Evolutionary conservation across 257 asterid genomes (phyloP).

Genomic region (Mentha longifolia): DNA sequence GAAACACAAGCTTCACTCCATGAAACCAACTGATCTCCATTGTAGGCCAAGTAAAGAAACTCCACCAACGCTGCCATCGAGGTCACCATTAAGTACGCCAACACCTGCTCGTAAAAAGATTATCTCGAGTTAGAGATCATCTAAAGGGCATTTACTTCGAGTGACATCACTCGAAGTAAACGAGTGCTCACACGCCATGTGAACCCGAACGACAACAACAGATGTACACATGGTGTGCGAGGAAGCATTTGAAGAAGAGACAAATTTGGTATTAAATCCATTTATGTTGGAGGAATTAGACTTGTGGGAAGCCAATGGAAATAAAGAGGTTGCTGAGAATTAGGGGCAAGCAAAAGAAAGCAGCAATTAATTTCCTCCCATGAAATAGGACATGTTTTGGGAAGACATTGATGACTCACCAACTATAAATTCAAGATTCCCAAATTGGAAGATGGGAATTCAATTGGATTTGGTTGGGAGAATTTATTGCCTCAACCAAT

Average conservation of each 20-base stretch:
- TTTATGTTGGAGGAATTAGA: too few relatives aligned
- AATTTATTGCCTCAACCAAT: conserved; percentile 45
- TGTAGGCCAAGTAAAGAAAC: conserved; percentile 66
- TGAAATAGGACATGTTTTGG: conserved; percentile 31
- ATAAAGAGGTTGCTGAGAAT: not conserved
- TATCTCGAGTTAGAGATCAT: too few relatives aligned
- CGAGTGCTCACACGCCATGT: too few relatives aligned
- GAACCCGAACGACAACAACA: too few relatives aligned
- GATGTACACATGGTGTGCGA: too few relatives aligned
- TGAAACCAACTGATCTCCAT: conserved; percentile 72
- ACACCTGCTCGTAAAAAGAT: conserved; percentile 43
- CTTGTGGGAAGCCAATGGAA: not conserved
- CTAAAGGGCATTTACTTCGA: too few relatives aligned
- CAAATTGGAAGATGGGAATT: conserved; percentile 16
- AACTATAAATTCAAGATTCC: conserved; percentile 37
- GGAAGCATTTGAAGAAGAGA: too few relatives aligned
- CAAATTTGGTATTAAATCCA: too few relatives aligned
- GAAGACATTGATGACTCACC: conserved; percentile 36
- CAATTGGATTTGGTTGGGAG: conserved; percentile 33
- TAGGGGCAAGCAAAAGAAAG: not conserved
- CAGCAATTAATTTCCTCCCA: conserved; percentile 15
- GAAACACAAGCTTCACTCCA: conserved; percentile 93
- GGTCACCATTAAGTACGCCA: conserved; percentile 89
- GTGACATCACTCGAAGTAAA: too few relatives aligned
- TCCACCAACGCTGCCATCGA: conserved; percentile 67